Conservation (phyloP, 495 filamentous ascomycete genomes). For the Daldinia concentrica region DNA sequence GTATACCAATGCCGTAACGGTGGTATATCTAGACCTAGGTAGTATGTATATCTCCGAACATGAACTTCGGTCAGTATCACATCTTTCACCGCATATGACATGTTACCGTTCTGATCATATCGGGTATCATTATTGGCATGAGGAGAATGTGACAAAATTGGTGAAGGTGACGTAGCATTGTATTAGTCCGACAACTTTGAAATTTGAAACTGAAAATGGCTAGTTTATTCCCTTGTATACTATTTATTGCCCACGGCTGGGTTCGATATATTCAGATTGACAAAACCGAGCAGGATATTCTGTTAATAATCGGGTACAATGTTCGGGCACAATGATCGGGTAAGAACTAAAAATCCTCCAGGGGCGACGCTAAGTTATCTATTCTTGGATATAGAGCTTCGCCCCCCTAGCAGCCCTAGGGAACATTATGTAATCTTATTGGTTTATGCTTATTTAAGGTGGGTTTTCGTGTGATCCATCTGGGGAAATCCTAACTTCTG, state of each 20-base stretch:
- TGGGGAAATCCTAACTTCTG: neutral
- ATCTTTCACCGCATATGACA: neutral
- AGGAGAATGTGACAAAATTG: neutral
- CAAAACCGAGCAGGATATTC: neutral
- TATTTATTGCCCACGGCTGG: neutral
- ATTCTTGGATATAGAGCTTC: slow-evolving; percentile 1
- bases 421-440: neutral
- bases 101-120: slow-evolving; percentile 8
- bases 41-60: neutral
- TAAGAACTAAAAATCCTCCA: neutral
- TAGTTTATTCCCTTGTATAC: neutral
- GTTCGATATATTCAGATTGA: neutral
- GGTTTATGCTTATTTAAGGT: neutral
- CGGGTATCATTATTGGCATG: neutral
- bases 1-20: neutral
- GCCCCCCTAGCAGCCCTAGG: neutral
- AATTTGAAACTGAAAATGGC: neutral
- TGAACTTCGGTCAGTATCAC: neutral
- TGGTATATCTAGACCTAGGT: neutral
- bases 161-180: slow-evolving; percentile 4
- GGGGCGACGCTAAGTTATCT: neutral
- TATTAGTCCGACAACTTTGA: neutral
- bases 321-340: too few relatives aligned
- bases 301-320: neutral
- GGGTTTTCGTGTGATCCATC: neutral